These are phyloP conservation scores for Fusarium algeriense DNA, from an alignment of 2,329 filamentous ascomycete genomes.

Conservation along the genomic window DNA sequence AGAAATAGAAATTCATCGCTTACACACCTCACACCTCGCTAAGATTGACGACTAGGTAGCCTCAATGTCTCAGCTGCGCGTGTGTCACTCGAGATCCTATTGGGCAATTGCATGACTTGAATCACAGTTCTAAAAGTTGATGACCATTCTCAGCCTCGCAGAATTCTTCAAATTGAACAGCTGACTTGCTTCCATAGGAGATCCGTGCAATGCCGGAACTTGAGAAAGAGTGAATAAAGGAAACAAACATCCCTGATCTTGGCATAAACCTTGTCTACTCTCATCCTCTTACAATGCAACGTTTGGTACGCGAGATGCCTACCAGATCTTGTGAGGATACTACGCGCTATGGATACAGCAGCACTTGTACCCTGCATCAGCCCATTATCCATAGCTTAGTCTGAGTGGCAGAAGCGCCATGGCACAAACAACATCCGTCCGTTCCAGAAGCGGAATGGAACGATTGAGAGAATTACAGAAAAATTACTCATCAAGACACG, in stretches of 20 bases:
- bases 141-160: constrained; percentile 1
- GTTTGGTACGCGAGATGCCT: background rate
- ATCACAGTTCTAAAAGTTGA: constrained; percentile 10
- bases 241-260: constrained; percentile 13
- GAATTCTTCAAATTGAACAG: background rate
- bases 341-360: constrained; percentile 26
- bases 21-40: constrained; percentile 22
- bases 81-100: constrained; percentile 3
- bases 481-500: background rate
- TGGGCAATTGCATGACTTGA: constrained; percentile 1
- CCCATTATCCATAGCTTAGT: constrained; percentile 39
- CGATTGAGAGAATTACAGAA: constrained; percentile 32
- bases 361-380: constrained; percentile 40
- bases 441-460: constrained; percentile 46
- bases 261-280: constrained; percentile 3
- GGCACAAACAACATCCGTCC: constrained; percentile 18
- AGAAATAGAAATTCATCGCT: constrained; percentile 11
- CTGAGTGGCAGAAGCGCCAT: constrained; percentile 28
- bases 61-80: constrained; percentile 32
- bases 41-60: constrained; percentile 29
- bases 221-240: background rate
- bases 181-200: background rate
- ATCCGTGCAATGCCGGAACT: background rate
- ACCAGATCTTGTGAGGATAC: constrained; percentile 7
- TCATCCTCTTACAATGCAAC: constrained; percentile 20